phyloP scores from a whole-genome alignment of 495 filamentous ascomycete genomes.

The Arthonia radiata region DNA sequence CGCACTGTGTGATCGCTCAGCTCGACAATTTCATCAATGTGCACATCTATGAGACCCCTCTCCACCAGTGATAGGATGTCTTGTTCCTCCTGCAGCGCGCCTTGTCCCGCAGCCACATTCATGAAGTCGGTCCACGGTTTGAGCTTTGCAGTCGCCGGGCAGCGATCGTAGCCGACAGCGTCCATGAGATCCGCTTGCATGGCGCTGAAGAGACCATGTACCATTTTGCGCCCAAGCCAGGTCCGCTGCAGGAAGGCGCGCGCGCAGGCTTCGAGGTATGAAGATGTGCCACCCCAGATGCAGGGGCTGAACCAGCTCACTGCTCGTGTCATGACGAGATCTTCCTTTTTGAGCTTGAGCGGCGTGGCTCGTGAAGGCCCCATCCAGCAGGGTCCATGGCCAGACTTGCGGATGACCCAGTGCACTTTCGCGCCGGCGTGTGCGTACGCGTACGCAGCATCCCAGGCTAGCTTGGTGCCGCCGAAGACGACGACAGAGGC shows the following conservation, averaged over 20 bases:
- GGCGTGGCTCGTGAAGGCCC: slow-evolving; percentile 36
- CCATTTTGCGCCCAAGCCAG: slow-evolving; percentile 37
- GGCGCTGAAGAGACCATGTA: slow-evolving; percentile 46
- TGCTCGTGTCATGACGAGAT: slow-evolving; percentile 36
- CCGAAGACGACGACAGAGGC: slow-evolving; percentile 37
- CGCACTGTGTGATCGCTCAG: slow-evolving; percentile 26
- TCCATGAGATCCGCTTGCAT: slow-evolving; percentile 39
- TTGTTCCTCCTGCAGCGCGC: slow-evolving; percentile 4
- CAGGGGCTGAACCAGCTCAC: slow-evolving; percentile 42
- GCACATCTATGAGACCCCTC: slow-evolving; percentile 14
- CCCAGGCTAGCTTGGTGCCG: slow-evolving; percentile 52
- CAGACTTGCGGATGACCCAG: slow-evolving; percentile 56
- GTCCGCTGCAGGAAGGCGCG: slow-evolving; percentile 40
- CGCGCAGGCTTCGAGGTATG: slow-evolving; percentile 16
- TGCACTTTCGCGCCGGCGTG: slow-evolving; percentile 39
- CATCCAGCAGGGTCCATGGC: slow-evolving; percentile 54
- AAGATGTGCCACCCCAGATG: slow-evolving; percentile 32
- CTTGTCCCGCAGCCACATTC: slow-evolving; percentile 7
- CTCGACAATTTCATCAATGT: slow-evolving; percentile 33
- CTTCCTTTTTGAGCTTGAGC: slow-evolving; percentile 31
- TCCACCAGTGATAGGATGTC: slow-evolving; percentile 3
- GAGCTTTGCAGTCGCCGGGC: slow-evolving; percentile 37
- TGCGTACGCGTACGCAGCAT: slow-evolving; percentile 46
- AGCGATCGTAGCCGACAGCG: slow-evolving; percentile 29
- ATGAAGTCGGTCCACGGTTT: slow-evolving; percentile 38